Percentiles rank a stretch among this genome's conserved stretches.
phyloP scores from a whole-genome alignment of 140 eudicot genomes.

The Ambrosia hybrid region DNA sequence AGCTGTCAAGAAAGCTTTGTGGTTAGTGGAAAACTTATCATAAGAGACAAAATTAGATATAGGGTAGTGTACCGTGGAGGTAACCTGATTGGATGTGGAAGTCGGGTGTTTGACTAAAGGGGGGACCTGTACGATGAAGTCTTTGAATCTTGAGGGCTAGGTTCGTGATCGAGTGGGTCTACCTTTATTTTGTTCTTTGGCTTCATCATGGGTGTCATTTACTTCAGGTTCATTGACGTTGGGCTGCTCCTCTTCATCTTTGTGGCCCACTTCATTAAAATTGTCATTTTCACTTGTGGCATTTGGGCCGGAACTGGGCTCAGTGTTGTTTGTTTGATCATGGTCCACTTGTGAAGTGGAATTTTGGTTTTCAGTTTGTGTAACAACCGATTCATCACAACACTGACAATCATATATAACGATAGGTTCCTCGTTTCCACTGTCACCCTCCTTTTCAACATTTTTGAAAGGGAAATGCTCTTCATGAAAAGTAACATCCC shows the following conservation, averaged over 20 bases:
- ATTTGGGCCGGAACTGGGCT: not conserved
- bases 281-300: no score
- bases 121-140: not conserved
- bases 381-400: constrained; percentile 3
- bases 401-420: constrained; percentile 1
- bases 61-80: no score
- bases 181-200: not conserved
- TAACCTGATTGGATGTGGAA: no score
- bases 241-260: not conserved
- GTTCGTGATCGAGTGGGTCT: constrained; percentile 6
- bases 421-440: not conserved
- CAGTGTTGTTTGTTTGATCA: not conserved
- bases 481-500: no score
- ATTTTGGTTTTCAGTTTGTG: not conserved
- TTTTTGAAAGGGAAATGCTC: no score
- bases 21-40: no score
- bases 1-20: no score
- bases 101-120: no score
- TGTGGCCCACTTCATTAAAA: not conserved
- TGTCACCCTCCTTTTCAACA: not conserved
- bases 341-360: not conserved
- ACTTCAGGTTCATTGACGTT: not conserved
- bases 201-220: not conserved
- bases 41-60: no score
- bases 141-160: constrained; percentile 2